Base-by-base conservation (phyloP, 176 grass and related monocot species). In the Stipa capillata region DNA sequence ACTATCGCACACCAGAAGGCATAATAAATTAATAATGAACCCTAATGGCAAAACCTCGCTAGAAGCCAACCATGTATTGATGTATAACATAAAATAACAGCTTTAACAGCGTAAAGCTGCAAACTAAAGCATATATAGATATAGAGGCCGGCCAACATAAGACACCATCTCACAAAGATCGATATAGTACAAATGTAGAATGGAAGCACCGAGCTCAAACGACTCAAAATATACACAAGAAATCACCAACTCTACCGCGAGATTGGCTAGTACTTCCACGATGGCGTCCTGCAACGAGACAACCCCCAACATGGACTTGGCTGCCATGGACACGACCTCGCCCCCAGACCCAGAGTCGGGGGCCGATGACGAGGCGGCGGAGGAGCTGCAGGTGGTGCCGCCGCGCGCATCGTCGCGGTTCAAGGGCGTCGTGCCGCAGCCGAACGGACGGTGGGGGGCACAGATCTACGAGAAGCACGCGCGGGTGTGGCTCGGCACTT, bases 351-450 rank as follows among this genome's bases (percentile, higher is more conserved):
- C 27, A 6, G 78, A 67, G 21, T 48, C 21, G 12, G 37, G 48
- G 6, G 37, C 37, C 10, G 84, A 56, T 16, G 76, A 48, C 8
- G n/a, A n/a, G n/a, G 54, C 20, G 29, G 16, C 50, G 15, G 34
- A 11, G 27, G 0, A 11, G 45, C 43, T 6, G 29, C 36, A 17
- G 45, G 35, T 2, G 29, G 21, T 12, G 10, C 33, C 9, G 18
- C 28, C 57, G 51, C 84, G 84, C 11, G 84, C 75, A 6, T 68
- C 87, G 11, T 94, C 89, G 18, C 78, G 84, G 29, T 97, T 78
- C 85, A 97, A 97, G 83, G 91, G 94, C 34, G 94, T 97, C 4
- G 91, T 97, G 29, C 89, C 94, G 65, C 89, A 94, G 79, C 94
- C 89, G 20, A 94, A 94, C 58, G 91, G 94, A 7, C 69, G 87